phyloP scores from a whole-genome alignment of 768 basidiomycete genomes.

The Tulasnella sp. region DNA sequence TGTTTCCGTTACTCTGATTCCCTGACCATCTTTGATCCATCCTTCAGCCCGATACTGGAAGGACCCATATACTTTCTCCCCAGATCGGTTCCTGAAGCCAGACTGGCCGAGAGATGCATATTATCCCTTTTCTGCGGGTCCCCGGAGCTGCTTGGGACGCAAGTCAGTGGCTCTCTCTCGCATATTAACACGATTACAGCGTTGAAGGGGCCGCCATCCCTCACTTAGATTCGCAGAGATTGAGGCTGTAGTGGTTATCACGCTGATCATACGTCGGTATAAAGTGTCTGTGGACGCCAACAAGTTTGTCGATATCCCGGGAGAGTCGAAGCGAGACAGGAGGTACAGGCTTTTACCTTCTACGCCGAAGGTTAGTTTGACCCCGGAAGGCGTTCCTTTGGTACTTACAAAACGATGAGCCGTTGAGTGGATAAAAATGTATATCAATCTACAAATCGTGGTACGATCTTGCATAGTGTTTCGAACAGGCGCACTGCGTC shows the following conservation, averaged over 20 bases:
- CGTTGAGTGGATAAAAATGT: no score
- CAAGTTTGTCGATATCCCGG: neutral
- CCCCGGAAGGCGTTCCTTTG: neutral
- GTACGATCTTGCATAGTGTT: no score
- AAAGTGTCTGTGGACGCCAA: neutral
- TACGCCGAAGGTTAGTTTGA: neutral
- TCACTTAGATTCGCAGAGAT: constrained; percentile 8
- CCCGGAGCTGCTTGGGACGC: constrained; percentile 7
- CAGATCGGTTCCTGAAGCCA: constrained; percentile 5
- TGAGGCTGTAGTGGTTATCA: constrained; percentile 3
- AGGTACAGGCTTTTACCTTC: constrained; percentile 4
- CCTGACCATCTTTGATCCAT: neutral
- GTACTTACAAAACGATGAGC: constrained; percentile 4
- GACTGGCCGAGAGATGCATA: constrained; percentile 12
- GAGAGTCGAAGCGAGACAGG: neutral
- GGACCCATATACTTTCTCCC: neutral
- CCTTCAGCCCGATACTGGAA: constrained; percentile 10
- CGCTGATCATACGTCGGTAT: neutral
- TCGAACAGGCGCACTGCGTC: no score
- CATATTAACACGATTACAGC: neutral
- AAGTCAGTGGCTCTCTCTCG: neutral
- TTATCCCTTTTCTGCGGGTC: constrained; percentile 6
- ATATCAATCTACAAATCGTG: no score
- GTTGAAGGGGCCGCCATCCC: neutral
- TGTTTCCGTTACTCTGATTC: no score